A percentile compares a stretch with the other conserved stretches of the same genome.
phyloP scores from a whole-genome alignment of 1,139 yeast genomes.

The Meyerozyma athensensis region DNA sequence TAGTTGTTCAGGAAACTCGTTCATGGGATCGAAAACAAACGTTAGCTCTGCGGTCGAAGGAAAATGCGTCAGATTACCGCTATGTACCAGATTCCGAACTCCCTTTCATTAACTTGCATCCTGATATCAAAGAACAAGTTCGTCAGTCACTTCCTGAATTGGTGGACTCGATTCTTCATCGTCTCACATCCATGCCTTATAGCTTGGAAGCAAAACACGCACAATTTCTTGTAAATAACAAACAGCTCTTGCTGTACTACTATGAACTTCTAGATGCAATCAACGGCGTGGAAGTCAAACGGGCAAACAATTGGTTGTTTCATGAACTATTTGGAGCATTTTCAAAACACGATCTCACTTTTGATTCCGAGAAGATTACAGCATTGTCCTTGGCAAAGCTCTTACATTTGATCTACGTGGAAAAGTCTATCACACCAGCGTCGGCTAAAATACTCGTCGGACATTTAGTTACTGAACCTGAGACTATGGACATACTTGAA shows the following conservation, averaged over 20 bases:
- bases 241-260: constrained; percentile 47
- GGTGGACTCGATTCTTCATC: constrained; percentile 58
- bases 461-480: constrained; percentile 50
- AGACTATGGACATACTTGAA: constrained; percentile 27
- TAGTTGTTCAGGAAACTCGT: constrained; percentile 66
- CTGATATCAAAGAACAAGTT: constrained; percentile 32
- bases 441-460: constrained; percentile 64
- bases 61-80: constrained; percentile 78
- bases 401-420: not conserved
- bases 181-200: constrained; percentile 48
- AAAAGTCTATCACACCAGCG: constrained; percentile 30
- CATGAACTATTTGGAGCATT: constrained; percentile 76
- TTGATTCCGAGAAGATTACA: constrained; percentile 32
- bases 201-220: constrained; percentile 70
- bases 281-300: constrained; percentile 23
- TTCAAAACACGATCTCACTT: constrained; percentile 42
- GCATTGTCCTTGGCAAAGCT: constrained; percentile 18
- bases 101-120: constrained; percentile 50
- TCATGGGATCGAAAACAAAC: constrained; percentile 86
- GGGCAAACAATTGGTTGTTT: constrained; percentile 76
- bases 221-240: constrained; percentile 49
- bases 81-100: constrained; percentile 94
- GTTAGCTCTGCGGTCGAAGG: constrained; percentile 65
- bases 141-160: constrained; percentile 46
- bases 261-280: constrained; percentile 26